Conservation (phyloP, 2,329 filamentous ascomycete genomes). For the Colletotrichum theobromicola region DNA sequence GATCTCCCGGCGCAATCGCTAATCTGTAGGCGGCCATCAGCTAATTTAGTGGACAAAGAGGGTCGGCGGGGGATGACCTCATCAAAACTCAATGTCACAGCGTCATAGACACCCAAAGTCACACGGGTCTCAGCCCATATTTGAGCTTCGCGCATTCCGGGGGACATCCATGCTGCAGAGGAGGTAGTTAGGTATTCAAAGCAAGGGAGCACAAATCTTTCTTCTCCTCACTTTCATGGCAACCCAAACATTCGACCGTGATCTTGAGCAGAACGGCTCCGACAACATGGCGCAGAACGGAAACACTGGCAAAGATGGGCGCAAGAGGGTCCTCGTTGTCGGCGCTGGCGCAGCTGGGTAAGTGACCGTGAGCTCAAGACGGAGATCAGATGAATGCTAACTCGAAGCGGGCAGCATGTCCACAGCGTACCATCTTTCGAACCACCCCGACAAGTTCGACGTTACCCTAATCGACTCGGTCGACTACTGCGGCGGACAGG, state of each 20-base stretch:
- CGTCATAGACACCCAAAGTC: constrained; percentile 18
- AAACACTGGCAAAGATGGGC: constrained; percentile 6
- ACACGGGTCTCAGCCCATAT: not conserved
- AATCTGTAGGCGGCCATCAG: not conserved
- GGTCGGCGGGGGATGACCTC: constrained; percentile 11
- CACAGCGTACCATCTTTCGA: constrained; percentile 62
- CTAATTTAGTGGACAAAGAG: not conserved
- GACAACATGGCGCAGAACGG: constrained; percentile 15
- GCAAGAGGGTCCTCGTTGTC: constrained; percentile 42
- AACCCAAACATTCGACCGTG: not conserved
- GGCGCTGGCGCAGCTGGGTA: constrained; percentile 46
- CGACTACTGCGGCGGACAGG: constrained; percentile 66
- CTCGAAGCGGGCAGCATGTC: constrained; percentile 47
- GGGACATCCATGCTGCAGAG: not conserved
- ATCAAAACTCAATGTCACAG: constrained; percentile 10
- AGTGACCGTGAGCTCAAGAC: not conserved
- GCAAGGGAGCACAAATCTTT: not conserved
- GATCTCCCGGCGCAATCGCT: constrained; percentile 8
- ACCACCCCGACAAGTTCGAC: constrained; percentile 64
- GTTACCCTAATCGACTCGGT: constrained; percentile 63
- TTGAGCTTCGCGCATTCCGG: not conserved
- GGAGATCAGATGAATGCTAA: not conserved
- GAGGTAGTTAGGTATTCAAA: not conserved
- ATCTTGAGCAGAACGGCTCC: constrained; percentile 12
- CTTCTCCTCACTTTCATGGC: not conserved